Percentiles rank a stretch among this genome's conserved stretches.
Evolutionary conservation across 306 rosid species (phyloP).

Genomic region (Medicago arabica): DNA sequence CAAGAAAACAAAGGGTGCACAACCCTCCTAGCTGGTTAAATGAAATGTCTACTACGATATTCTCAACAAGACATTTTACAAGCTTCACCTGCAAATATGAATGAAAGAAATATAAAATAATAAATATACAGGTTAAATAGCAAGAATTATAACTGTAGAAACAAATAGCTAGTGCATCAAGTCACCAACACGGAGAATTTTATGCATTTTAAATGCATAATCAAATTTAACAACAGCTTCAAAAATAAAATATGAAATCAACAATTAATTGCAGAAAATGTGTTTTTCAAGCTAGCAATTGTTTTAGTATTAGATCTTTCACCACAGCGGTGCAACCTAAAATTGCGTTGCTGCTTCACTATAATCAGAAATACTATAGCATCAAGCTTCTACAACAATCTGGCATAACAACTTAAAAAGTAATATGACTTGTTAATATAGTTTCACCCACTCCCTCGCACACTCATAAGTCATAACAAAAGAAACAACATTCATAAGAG

Average conservation of each 20-base stretch:
- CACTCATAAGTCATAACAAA: conserved; percentile 14
- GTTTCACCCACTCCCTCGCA: background rate
- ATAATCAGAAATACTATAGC: conserved; percentile 9
- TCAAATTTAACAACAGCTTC: background rate
- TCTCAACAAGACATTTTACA: conserved; percentile 97
- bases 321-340: background rate
- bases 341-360: conserved; percentile 1
- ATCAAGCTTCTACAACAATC: conserved; percentile 26
- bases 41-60: conserved; percentile 98
- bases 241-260: background rate
- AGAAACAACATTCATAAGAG: background rate
- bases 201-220: conserved; percentile 5
- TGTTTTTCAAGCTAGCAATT: conserved; percentile 18
- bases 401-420: background rate
- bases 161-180: background rate
- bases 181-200: conserved; percentile 5
- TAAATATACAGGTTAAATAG: background rate
- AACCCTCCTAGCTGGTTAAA: conserved; percentile 97
- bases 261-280: conserved; percentile 13
- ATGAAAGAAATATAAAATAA: conserved; percentile 23
- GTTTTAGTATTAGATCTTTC: conserved; percentile 27
- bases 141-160: conserved; percentile 22
- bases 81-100: conserved; percentile 77
- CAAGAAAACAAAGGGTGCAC: conserved; percentile 99
- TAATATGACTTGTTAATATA: conserved; percentile 3